Evolutionary conservation across 140 eudicot genomes (phyloP), one percentile per base, ranked within the genome.

Genomic region (Ambrosia hybrid): DNA sequence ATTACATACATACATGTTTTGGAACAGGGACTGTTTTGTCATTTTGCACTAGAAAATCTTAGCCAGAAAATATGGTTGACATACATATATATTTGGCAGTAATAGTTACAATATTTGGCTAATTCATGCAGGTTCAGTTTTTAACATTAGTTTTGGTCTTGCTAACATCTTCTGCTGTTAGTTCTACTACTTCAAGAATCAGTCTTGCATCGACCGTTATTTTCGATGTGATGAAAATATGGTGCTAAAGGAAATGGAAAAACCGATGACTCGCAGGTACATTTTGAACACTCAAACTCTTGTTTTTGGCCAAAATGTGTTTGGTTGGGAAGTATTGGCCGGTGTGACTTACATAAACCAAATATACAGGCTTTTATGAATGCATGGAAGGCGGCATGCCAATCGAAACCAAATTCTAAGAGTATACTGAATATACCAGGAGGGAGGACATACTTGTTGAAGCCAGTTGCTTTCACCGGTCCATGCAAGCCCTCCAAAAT

Each of bases 201-300:
- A 72, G 43, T 51, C 83, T 78, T 34, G 74, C 45, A 58, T 79
- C 83, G 37, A 79, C 83, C 71, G 58, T 51, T 45, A 67, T 73
- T 51, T 81, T 65, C 26, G 73, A 84, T 46, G 89, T 84, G 69
- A 11, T 69, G 57, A n/a, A 55, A 45, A 34, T 83, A 56, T 74
- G 91, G 91, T 11, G 91, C 91, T 17, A 75, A 45, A 39, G 91
- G 88, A 65, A 65, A 85, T 9, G 91, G 91, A 67, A 76, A 60
- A 73, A 74, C 81, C 33, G 80, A 85, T 49, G 91, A 85, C 76
- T 73, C 88, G 3, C 65, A 58, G 78, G 91, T 82, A 78, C 30
- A 21, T 21, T 49, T 49, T 38, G 48, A 60, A 4, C 60, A 16
- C 1, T 39, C 45, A 3, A 2, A 9, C 13, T 3, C 16, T 37